A percentile compares a stretch with the other conserved stretches of the same genome.
Conservation (phyloP, 441 rosid species). For the Codiaeum variegatum region DNA sequence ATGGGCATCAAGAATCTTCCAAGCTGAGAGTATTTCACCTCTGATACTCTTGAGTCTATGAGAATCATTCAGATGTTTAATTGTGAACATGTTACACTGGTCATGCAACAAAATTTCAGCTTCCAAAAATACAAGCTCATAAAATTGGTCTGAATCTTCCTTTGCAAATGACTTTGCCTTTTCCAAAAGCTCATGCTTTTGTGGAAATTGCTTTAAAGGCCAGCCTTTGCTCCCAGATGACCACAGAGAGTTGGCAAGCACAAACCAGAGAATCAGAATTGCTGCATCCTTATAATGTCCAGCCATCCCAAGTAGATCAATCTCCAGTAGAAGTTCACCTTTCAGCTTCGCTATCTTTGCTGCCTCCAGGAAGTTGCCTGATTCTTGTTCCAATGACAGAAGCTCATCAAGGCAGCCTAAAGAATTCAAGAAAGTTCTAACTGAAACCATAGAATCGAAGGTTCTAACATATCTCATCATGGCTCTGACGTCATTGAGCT, state of each 20-base stretch:
- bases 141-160: constrained; percentile 24
- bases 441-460: constrained; percentile 26
- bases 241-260: constrained; percentile 47
- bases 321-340: constrained; percentile 34
- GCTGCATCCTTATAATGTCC: constrained; percentile 33
- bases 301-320: constrained; percentile 37
- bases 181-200: constrained; percentile 33
- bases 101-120: constrained; percentile 31
- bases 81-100: constrained; percentile 17
- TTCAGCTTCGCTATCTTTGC: constrained; percentile 37
- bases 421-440: constrained; percentile 31
- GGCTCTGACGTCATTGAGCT: constrained; percentile 26
- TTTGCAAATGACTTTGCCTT: constrained; percentile 35
- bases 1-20: constrained; percentile 45
- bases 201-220: constrained; percentile 41
- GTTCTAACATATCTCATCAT: constrained; percentile 44
- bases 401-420: constrained; percentile 41
- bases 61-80: constrained; percentile 30
- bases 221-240: constrained; percentile 40
- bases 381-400: constrained; percentile 37
- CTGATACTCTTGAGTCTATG: constrained; percentile 25
- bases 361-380: constrained; percentile 41
- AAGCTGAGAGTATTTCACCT: constrained; percentile 37
- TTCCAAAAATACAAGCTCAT: constrained; percentile 27
- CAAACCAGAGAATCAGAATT: constrained; percentile 33